Evolutionary conservation across 768 basidiomycete genomes (phyloP).

Genomic region (Lentinula sp.): DNA sequence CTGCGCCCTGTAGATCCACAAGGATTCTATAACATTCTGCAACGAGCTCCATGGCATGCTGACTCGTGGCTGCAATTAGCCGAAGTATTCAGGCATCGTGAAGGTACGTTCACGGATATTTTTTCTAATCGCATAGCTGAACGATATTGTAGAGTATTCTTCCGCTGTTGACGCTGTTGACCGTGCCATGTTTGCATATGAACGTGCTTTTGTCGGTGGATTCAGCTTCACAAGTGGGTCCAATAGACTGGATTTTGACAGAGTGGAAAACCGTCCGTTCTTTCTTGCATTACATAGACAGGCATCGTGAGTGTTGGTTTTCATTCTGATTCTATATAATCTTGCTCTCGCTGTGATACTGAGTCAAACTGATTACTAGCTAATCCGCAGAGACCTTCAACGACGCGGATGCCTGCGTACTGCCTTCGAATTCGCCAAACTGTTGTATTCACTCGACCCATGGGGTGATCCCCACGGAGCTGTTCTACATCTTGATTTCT

Average conservation of each 20-base stretch:
- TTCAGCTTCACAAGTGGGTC: slow-evolving; percentile 81
- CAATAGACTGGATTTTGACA: slow-evolving; percentile 84
- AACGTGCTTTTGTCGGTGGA: slow-evolving; percentile 79
- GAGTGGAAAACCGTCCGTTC: slow-evolving; percentile 88
- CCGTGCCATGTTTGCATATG: slow-evolving; percentile 90
- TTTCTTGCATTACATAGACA: slow-evolving; percentile 85
- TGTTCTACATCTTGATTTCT: slow-evolving; percentile 75
- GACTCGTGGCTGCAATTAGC: slow-evolving; percentile 87
- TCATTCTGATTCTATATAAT: background rate
- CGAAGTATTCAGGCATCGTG: slow-evolving; percentile 80
- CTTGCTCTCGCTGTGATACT: background rate
- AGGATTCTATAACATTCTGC: slow-evolving; percentile 69
- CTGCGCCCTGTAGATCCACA: slow-evolving; percentile 53
- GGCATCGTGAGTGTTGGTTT: slow-evolving; percentile 49
- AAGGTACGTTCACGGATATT: slow-evolving; percentile 45
- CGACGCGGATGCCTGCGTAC: slow-evolving; percentile 88
- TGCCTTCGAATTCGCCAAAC: slow-evolving; percentile 86
- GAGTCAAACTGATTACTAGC: background rate
- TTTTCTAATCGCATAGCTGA: background rate
- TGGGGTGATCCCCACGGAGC: slow-evolving; percentile 86
- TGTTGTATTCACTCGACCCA: slow-evolving; percentile 82
- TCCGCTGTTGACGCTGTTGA: slow-evolving; percentile 86
- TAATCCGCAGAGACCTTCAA: slow-evolving; percentile 59
- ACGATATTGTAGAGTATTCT: slow-evolving; percentile 55
- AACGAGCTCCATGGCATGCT: slow-evolving; percentile 82